These are phyloP conservation scores for Pyrus betulifolia DNA, from an alignment of 306 rosid genomes.

Conservation along the genomic window DNA sequence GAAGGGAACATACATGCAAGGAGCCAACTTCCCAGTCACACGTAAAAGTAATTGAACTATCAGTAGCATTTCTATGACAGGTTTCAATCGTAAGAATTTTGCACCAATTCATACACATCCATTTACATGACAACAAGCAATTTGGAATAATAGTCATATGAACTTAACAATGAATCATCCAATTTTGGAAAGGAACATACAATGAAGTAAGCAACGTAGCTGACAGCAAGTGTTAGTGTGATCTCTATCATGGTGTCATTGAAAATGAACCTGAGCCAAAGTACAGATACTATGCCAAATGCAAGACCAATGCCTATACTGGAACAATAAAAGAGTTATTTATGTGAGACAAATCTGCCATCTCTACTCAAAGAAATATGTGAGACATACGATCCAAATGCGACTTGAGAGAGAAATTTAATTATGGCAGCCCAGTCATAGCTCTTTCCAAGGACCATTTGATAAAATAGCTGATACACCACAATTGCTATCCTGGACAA, in stretches of 20 bases:
- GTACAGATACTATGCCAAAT: slow-evolving; percentile 71
- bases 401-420: slow-evolving; percentile 59
- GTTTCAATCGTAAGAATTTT: neutral
- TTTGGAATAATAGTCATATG: neutral
- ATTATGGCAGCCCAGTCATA: slow-evolving; percentile 53
- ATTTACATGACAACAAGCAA: neutral
- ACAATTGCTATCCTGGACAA: slow-evolving; percentile 86
- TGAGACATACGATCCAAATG: slow-evolving; percentile 86
- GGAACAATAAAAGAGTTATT: slow-evolving; percentile 33
- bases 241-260: slow-evolving; percentile 94
- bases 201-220: slow-evolving; percentile 80
- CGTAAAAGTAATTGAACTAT: too few relatives aligned
- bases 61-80: neutral
- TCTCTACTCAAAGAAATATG: slow-evolving; percentile 19
- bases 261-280: slow-evolving; percentile 90
- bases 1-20: too few relatives aligned
- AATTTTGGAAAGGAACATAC: slow-evolving; percentile 50
- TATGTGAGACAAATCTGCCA: slow-evolving; percentile 13
- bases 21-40: neutral
- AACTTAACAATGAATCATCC: neutral
- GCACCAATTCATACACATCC: neutral
- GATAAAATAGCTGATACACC: slow-evolving; percentile 82
- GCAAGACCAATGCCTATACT: slow-evolving; percentile 96
- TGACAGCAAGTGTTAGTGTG: slow-evolving; percentile 76
- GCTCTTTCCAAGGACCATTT: slow-evolving; percentile 90